Conservation (phyloP, 176 grass and related monocot genomes). For the Bolboschoenus planiculmis region DNA sequence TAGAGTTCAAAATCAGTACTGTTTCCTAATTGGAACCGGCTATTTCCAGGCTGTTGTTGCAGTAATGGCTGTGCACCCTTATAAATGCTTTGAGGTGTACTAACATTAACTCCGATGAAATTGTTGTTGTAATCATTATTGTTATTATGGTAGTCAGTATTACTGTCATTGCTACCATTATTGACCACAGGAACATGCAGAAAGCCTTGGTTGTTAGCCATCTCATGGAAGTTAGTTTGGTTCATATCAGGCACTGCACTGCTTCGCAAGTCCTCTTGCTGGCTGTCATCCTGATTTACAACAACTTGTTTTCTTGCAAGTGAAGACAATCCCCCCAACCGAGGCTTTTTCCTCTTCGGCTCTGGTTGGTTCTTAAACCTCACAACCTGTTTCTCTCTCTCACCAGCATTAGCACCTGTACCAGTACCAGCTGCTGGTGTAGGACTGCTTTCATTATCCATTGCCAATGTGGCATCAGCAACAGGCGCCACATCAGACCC, state of each 20-base stretch:
- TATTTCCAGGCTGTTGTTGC: constrained; percentile 32
- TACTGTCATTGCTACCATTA: constrained; percentile 21
- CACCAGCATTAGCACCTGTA: not conserved
- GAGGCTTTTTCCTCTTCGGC: not conserved
- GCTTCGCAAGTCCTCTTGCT: constrained; percentile 13
- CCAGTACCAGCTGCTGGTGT: not conserved
- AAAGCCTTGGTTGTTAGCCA: constrained; percentile 29
- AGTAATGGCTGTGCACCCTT: constrained; percentile 26
- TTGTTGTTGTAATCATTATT: not conserved
- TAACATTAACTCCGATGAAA: constrained; percentile 1
- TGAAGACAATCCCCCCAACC: constrained; percentile 16
- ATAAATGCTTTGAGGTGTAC: constrained; percentile 45
- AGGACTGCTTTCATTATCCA: constrained; percentile 47
- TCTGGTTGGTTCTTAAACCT: not conserved
- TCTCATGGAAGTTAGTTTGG: constrained; percentile 18
- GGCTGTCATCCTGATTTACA: not conserved
- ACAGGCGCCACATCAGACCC: constrained; percentile 52
- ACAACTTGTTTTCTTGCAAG: constrained; percentile 23
- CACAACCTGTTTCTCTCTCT: not conserved
- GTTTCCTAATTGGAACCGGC: constrained; percentile 31
- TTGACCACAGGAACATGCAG: constrained; percentile 26
- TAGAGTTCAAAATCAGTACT: constrained; percentile 38
- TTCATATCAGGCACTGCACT: constrained; percentile 70
- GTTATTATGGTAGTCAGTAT: constrained; percentile 17
- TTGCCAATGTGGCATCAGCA: constrained; percentile 45